Evolutionary conservation across 768 basidiomycete genomes (phyloP), one percentile per base, ranked within the genome.

Genomic region (Tricholoma saponaceum): DNA sequence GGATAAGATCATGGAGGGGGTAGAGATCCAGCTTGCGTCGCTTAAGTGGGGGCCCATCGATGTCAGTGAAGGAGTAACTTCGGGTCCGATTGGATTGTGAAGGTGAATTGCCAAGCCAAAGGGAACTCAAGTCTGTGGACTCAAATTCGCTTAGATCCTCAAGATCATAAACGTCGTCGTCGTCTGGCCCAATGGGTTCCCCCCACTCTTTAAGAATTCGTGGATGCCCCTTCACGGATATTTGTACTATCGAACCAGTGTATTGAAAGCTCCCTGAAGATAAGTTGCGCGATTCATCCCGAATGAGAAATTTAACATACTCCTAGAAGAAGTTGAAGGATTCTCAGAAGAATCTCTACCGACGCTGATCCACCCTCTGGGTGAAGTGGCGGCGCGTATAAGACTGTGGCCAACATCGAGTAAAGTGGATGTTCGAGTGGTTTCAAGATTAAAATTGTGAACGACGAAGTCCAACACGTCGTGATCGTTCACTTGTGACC

Each of bases 61-160:
- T 26, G 22, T 49, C 28, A 14, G 25, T 4, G 20, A 5, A 28
- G n/a, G 25, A 32, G 5, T 1, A 25, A 23, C 5, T 14, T 3
- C 18, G 39, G 7, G 7, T 41, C 39, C 39, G 18, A 41, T 43
- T 20, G 39, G 22, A 5, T 41, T 16, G 16, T 28, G 10, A n/a
- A 16, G 30, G 32, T 25, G 33, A 28, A 23, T 7, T 43, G 9
- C 5, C 22, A 20, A 25, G 28, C 28, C 52, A 61, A 1, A 65
- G 14, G 52, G 41, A 44, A 37, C 51, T 53, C 39, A 77, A 65
- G 55, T 76, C 66, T 18, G 76, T 74, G 23, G 64, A 70, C 43
- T 69, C 51, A 54, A 83, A 84, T 14, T 80, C 79, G 46, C 77
- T 75, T 56, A 84, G 68, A 18, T 75, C 73, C 20, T 65, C 58